phyloP scores from a whole-genome alignment of 352 stramenopile species.

The Phytophthora foliorum region DNA sequence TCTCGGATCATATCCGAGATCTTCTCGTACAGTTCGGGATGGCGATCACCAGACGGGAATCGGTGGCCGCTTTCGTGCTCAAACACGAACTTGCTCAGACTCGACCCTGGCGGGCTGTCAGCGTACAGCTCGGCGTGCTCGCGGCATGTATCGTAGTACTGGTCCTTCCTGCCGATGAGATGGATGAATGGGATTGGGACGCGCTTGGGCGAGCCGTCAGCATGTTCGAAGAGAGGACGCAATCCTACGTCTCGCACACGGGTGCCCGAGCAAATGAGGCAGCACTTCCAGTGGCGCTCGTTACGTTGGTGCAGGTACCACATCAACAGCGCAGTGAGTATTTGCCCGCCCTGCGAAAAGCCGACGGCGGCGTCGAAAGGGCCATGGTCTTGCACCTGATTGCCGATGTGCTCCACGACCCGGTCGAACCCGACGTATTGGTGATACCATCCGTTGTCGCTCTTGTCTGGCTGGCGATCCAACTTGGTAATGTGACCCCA shows the following conservation, averaged over 20 bases:
- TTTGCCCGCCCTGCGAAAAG: constrained; percentile 71
- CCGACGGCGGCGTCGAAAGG: constrained; percentile 65
- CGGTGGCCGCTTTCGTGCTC: constrained; percentile 43
- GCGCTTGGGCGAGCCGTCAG: constrained; percentile 28
- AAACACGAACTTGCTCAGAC: constrained; percentile 32
- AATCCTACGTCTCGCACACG: constrained; percentile 33
- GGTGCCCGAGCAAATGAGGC: constrained; percentile 48
- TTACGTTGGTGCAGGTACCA: constrained; percentile 43
- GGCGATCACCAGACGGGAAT: constrained; percentile 34
- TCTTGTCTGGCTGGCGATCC: constrained; percentile 23
- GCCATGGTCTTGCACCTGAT: constrained; percentile 46
- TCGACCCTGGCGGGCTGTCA: constrained; percentile 8
- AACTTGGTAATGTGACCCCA: constrained; percentile 39
- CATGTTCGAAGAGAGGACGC: constrained; percentile 47
- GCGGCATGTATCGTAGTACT: constrained; percentile 49
- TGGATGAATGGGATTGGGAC: constrained; percentile 69
- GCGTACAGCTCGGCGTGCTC: constrained; percentile 46
- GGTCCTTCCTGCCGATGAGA: constrained; percentile 57
- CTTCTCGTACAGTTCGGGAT: constrained; percentile 35
- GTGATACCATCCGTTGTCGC: constrained; percentile 51
- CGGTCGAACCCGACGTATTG: constrained; percentile 53
- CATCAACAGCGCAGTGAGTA: constrained; percentile 57
- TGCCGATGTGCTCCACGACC: constrained; percentile 51
- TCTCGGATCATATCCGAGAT: constrained; percentile 31
- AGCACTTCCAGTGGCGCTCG: constrained; percentile 50